Conservation (phyloP, 768 basidiomycete genomes). For the Tulasnella sp. region DNA sequence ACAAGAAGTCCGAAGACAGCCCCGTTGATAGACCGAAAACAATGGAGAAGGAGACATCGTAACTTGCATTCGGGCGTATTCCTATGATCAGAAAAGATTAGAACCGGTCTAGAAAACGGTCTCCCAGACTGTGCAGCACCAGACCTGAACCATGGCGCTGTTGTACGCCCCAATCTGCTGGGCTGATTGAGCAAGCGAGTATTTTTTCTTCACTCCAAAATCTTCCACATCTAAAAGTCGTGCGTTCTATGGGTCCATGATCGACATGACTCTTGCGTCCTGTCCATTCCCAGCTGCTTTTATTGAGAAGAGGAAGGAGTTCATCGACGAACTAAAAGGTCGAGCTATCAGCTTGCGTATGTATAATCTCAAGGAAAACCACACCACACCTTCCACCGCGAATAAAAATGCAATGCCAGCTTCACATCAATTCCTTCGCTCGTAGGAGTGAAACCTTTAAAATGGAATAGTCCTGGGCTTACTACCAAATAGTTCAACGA, state of each 20-base stretch:
- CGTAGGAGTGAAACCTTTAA: slow-evolving; percentile 27
- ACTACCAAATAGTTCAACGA: slow-evolving; percentile 25
- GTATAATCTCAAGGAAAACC: background rate
- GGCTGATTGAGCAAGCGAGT: slow-evolving; percentile 7
- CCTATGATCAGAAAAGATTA: slow-evolving; percentile 27
- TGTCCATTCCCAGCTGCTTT: slow-evolving; percentile 24
- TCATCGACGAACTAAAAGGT: slow-evolving; percentile 20
- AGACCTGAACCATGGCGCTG: slow-evolving; percentile 19
- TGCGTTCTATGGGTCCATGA: slow-evolving; percentile 11
- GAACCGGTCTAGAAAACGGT: background rate
- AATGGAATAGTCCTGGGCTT: slow-evolving; percentile 24
- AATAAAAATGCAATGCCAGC: slow-evolving; percentile 29
- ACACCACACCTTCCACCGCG: slow-evolving; percentile 26
- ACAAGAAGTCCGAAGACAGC: background rate
- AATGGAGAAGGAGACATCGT: background rate
- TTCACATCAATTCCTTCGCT: slow-evolving; percentile 28
- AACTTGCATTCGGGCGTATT: slow-evolving; percentile 38
- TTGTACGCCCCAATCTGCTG: slow-evolving; percentile 6
- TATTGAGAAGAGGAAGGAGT: slow-evolving; percentile 23
- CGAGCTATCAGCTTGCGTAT: background rate
- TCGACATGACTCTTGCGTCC: slow-evolving; percentile 26
- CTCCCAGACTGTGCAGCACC: background rate
- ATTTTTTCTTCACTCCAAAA: slow-evolving; percentile 27
- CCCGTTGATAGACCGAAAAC: background rate
- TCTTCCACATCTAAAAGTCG: slow-evolving; percentile 2